Base-by-base conservation (phyloP, 208 protist species). In the Crithidia expoeki region DNA sequence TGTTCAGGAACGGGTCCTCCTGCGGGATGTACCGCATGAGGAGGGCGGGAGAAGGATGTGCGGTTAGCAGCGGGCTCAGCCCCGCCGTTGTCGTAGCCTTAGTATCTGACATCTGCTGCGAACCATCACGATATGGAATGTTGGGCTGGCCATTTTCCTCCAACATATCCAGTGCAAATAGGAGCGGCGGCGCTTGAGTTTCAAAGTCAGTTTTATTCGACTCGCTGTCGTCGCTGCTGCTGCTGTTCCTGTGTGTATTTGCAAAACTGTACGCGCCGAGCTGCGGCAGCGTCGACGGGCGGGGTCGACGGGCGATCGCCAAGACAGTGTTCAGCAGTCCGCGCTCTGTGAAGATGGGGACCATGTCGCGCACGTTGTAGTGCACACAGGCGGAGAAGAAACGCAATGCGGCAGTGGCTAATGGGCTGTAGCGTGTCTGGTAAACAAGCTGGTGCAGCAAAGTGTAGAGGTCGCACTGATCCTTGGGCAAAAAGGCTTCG, bases 281-380 rank as follows among this genome's bases (percentile, higher is more conserved):
- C 32, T 21, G 36, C 9, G 2, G 49, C 9, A 12, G 46, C 57
- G 40, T 62, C 28, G 17, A 32, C 23, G 51, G 42, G 14, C 57
- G 74, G 36, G 51, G 42, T 19, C 57, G 76, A 36, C 70, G 65
- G 17, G 74, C 74, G 64, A 93, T 84, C 4, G 80, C 67, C 27
- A 92, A 25, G 14, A 88, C 71, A n/a, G 70, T 88, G 42, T 90
- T 68, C 57, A 94, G 52, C 38, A 95, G 66, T 40, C 89, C 92
- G 3, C 86, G 89, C 72, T 96, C 89, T 2, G 77, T 47, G 17
- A 95, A 82, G 16, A 88, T 75, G 0, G 89, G 92, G 23, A 93
- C 88, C 72, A 95, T 92, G 65, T 96, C 89, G 1, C 88, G 88
- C 32, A 95, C 80, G 59, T 88, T 94, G 83, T 84, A 80, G 76